Percentiles rank a stretch among this genome's conserved stretches.
Conservation (phyloP, 495 filamentous ascomycete species). For the Talaromyces proteolyticus region DNA sequence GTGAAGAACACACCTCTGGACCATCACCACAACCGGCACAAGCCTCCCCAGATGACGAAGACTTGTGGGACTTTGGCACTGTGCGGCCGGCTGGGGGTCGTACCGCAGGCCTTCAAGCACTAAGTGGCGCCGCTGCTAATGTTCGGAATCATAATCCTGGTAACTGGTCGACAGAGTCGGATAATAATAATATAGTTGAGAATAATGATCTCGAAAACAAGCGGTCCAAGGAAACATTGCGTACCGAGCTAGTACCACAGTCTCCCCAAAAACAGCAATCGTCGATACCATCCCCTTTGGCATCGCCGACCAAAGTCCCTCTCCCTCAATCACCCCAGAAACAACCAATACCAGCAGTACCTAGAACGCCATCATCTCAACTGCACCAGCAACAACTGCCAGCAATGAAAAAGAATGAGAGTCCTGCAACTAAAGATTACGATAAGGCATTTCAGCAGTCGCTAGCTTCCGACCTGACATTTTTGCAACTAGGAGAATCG, state of each 20-base stretch:
- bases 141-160: slow-evolving; percentile 38
- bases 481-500: slow-evolving; percentile 28
- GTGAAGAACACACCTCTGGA: slow-evolving; percentile 45
- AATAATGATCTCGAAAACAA: not conserved
- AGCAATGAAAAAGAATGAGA: slow-evolving; percentile 19
- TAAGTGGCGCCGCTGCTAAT: slow-evolving; percentile 73
- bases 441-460: slow-evolving; percentile 54
- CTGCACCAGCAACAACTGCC: slow-evolving; percentile 25
- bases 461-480: slow-evolving; percentile 53
- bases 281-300: slow-evolving; percentile 8
- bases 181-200: not conserved
- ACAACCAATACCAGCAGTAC: slow-evolving; percentile 27
- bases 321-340: slow-evolving; percentile 45
- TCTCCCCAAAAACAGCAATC: slow-evolving; percentile 11
- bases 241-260: slow-evolving; percentile 13
- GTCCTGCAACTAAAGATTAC: slow-evolving; percentile 47
- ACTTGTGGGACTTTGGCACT: slow-evolving; percentile 96
- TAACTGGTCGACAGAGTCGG: not conserved
- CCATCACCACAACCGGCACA: slow-evolving; percentile 15
- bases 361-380: slow-evolving; percentile 35
- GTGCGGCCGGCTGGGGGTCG: slow-evolving; percentile 64
- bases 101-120: slow-evolving; percentile 50
- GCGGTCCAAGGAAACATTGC: slow-evolving; percentile 12
- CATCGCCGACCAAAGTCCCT: slow-evolving; percentile 58
- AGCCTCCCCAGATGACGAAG: slow-evolving; percentile 44